phyloP scores from a whole-genome alignment of 2,329 filamentous ascomycete species.

The Canariomyces notabilis region DNA sequence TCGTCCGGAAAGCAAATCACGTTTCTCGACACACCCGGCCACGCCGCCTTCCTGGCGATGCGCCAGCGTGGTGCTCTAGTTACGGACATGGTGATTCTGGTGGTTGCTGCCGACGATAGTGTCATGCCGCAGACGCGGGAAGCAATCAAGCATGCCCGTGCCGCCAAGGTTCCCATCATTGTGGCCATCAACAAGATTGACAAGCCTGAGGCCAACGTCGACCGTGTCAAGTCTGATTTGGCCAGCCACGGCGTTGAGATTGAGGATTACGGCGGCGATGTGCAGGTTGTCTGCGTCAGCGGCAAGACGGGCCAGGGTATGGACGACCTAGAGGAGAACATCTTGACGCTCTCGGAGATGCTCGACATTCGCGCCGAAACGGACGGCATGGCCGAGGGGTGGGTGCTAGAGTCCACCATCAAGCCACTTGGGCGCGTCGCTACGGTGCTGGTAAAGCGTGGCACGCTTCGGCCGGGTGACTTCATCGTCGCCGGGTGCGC shows the following conservation, averaged over 20 bases:
- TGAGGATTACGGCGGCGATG: constrained; percentile 91
- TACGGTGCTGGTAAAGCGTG: constrained; percentile 81
- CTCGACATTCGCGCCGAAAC: constrained; percentile 80
- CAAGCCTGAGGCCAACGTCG: constrained; percentile 73
- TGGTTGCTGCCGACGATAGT: constrained; percentile 94
- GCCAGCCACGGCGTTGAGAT: constrained; percentile 79
- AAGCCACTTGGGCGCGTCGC: constrained; percentile 81
- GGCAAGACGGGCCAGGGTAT: constrained; percentile 93
- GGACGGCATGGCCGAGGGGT: constrained; percentile 78
- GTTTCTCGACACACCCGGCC: constrained; percentile 93
- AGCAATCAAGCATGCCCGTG: constrained; percentile 86
- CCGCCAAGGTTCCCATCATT: constrained; percentile 87
- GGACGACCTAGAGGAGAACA: constrained; percentile 85
- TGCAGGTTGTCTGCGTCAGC: constrained; percentile 85
- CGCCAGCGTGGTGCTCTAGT: constrained; percentile 90
- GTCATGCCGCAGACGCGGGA: constrained; percentile 97
- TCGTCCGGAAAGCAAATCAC: constrained; percentile 85
- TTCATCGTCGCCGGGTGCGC: constrained; percentile 82
- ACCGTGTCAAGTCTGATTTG: constrained; percentile 84
- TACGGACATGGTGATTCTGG: constrained; percentile 92
- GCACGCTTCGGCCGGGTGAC: constrained; percentile 76
- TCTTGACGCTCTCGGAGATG: constrained; percentile 79
- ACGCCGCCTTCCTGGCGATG: constrained; percentile 95
- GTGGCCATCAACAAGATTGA: constrained; percentile 98
- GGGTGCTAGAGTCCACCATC: constrained; percentile 87